Percentiles rank a stretch among this genome's conserved stretches.
Conservation (phyloP, 177 flowering plant genomes). For the Vitis hybrid region DNA sequence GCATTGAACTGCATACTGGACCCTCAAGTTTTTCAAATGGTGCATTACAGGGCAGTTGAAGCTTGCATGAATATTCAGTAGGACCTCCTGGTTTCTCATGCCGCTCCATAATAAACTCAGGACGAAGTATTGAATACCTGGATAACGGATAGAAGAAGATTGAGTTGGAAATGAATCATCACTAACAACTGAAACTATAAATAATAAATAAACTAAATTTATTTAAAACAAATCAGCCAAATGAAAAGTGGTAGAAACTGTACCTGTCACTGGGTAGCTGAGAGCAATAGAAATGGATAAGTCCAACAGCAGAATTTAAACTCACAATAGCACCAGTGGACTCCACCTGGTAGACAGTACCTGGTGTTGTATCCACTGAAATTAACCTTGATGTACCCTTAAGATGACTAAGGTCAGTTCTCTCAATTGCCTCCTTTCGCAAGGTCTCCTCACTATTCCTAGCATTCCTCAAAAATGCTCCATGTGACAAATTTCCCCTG, state of each 20-base stretch:
- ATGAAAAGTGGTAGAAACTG: background rate
- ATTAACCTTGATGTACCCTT: constrained; percentile 66
- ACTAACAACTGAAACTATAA: background rate
- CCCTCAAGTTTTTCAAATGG: constrained; percentile 98
- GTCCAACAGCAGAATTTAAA: constrained; percentile 99
- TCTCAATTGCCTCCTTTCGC: constrained; percentile 92
- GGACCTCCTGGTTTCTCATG: constrained; percentile 89
- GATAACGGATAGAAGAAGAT: constrained; percentile 8
- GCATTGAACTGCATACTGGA: constrained; percentile 92
- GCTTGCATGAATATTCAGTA: constrained; percentile 89
- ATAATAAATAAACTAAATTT: background rate
- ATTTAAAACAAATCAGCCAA: background rate
- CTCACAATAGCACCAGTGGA: constrained; percentile 98
- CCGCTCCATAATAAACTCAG: constrained; percentile 89
- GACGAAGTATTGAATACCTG: constrained; percentile 95
- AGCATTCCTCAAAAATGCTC: constrained; percentile 86
- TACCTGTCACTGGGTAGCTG: constrained; percentile 99
- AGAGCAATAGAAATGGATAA: constrained; percentile 94
- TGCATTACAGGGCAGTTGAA: constrained; percentile 99
- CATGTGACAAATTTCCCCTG: constrained; percentile 91
- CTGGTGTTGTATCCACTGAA: constrained; percentile 60
- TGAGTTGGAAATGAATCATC: constrained; percentile 2
- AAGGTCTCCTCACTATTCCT: constrained; percentile 98
- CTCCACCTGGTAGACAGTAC: constrained; percentile 88
- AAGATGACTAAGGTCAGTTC: constrained; percentile 95